Conservation (phyloP, 805 yeast species). For the Metschnikowia anglica region DNA sequence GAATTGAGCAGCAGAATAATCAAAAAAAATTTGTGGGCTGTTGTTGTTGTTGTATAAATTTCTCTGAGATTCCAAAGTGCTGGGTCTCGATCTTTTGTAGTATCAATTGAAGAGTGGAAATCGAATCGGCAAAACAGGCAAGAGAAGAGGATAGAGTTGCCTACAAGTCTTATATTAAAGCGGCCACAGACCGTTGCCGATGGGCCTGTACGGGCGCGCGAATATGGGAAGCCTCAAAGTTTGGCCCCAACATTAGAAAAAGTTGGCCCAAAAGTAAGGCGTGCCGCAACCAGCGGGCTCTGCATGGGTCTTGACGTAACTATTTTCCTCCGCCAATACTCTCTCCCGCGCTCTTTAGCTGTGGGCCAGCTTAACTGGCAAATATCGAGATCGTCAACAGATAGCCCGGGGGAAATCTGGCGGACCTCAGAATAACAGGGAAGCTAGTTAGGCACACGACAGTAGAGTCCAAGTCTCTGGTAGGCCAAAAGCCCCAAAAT, state of each 20-base stretch:
- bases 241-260: constrained; percentile 22
- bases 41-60: constrained; percentile 16
- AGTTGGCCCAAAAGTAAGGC: constrained; percentile 22
- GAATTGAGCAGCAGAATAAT: constrained; percentile 3
- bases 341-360: background rate
- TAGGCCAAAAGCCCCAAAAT: no score
- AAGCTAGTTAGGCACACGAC: no score
- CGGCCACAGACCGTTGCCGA: constrained; percentile 12
- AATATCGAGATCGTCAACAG: no score
- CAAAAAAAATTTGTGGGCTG: constrained; percentile 6
- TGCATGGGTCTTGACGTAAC: constrained; percentile 22
- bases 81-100: constrained; percentile 2
- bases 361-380: background rate
- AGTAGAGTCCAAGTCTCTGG: no score
- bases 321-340: background rate
- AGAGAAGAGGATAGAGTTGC: constrained; percentile 1
- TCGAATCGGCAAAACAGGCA: constrained; percentile 5
- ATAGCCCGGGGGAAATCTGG: no score
- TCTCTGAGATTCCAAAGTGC: constrained; percentile 1
- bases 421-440: no score
- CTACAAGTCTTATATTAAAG: constrained; percentile 16
- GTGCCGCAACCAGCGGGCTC: constrained; percentile 16
- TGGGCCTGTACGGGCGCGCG: constrained; percentile 13
- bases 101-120: constrained; percentile 5
- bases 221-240: constrained; percentile 9